Evolutionary conservation across 371 early-diverging fungal genomes (phyloP), one percentile per base, ranked within the genome.

Genomic region (Coemansia sp.): DNA sequence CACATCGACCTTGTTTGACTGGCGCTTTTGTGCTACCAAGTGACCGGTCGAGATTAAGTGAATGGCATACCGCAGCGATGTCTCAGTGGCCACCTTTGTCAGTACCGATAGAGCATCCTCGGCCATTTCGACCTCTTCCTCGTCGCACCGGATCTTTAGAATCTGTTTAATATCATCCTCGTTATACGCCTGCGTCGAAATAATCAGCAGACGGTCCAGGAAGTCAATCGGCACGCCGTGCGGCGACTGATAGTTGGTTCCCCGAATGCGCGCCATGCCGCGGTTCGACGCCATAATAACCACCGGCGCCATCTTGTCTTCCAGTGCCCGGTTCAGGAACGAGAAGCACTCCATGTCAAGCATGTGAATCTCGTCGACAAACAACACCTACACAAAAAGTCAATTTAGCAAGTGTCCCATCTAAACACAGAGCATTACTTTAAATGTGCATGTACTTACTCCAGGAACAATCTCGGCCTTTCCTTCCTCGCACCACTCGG

Each of bases 361-460:
- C 93, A 99, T 94, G 81, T 99, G 98, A 30, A 97, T 96, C 83
- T 99, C 99, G 75, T 99, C 98, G 70, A 99, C 96, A 83, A 99
- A 98, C 37, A 99, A 86, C 8, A 97, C 90, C 87, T 87, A 79
- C 6, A 65, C 52, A 12, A 61, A 8, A 3, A 28, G 44, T n/a
- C n/a, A 44, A n/a, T 44, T 44, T 44, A 44, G 44, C 44, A 16
- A 12, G 44, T 44, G n/a, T 28, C 23, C 26, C 11, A 21, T 25
- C 5, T 9, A 6, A 21, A 23, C 20, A 18, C 7, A n/a, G 5
- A 48, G 48, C 4, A 20, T 51, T 14, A 50, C 11, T 51, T 5
- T 50, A 21, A 50, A 50, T 21, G 25, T 0, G 4, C 20, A 11
- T 25, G 8, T n/a, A 82, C 85, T 69, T 82, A 93, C 96, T 28